phyloP scores from a whole-genome alignment of 768 basidiomycete genomes.

The Jaapia argillacea region DNA sequence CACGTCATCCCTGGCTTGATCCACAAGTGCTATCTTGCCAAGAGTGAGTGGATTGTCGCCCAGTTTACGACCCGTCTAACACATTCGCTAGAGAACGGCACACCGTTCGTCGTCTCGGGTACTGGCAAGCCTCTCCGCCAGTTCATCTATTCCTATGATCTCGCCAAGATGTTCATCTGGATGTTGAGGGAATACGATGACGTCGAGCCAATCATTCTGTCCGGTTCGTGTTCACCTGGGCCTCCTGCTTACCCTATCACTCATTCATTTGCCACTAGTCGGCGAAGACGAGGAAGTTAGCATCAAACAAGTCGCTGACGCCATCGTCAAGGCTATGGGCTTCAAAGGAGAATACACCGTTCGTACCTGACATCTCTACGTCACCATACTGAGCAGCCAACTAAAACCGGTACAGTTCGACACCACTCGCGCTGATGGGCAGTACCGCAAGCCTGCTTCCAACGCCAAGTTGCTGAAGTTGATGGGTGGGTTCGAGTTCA shows the following conservation, averaged over 20 bases:
- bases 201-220: constrained; percentile 89
- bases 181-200: constrained; percentile 83
- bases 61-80: constrained; percentile 1
- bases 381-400: background rate
- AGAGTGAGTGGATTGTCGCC: constrained; percentile 41
- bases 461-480: constrained; percentile 78
- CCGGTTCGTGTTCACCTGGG: constrained; percentile 37
- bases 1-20: constrained; percentile 94
- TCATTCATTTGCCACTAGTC: constrained; percentile 31
- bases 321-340: constrained; percentile 78
- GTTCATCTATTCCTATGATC: constrained; percentile 94
- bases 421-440: constrained; percentile 77
- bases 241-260: background rate
- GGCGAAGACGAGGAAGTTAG: constrained; percentile 92
- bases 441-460: constrained; percentile 93
- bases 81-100: constrained; percentile 50
- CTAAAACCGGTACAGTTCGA: constrained; percentile 65
- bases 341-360: constrained; percentile 74
- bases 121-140: constrained; percentile 92
- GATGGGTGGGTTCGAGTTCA: constrained; percentile 80
- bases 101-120: constrained; percentile 81
- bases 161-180: constrained; percentile 94
- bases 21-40: constrained; percentile 88
- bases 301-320: constrained; percentile 83
- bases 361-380: constrained; percentile 12